Evolutionary conservation across 202 grass and related monocot genomes (phyloP), one percentile per base, ranked within the genome.

Genomic region (Musa balbisiana): DNA sequence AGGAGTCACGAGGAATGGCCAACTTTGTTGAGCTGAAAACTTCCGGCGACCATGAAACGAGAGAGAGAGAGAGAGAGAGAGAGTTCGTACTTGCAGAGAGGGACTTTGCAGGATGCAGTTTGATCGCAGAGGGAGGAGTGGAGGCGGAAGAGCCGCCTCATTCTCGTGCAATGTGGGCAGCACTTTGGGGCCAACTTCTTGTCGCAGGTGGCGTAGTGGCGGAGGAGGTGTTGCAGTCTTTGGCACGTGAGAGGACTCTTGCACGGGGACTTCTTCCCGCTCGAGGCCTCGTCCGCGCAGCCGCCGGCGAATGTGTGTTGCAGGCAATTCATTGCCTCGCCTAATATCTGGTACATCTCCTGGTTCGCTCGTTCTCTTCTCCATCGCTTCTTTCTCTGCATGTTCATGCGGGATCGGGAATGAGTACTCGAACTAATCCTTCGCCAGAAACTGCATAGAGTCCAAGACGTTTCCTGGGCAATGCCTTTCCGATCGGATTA

Each of bases 121-220:
- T 77, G 65, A 52, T 87, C 85, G 75, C 94, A 98, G 33, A 87
- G 72, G 73, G 88, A 86, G 79, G 91, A 90, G 74, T 98, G 91
- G 19, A 98, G 95, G 67, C 83, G 90, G 80, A 92, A 82, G 12
- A 98, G 83, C 84, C 89, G 86, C 67, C 79, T 65, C 81, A 83
- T 76, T 64, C 87, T 83, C 83, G 80, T 98, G 83, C 94, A 98
- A 15, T 79, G 88, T 4, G 21, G 33, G 78, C 78, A 72, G 2
- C 78, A 67, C 6, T n/a, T 43, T 0, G 67, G 12, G n/a, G 54
- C 1, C 87, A 93, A 60, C 53, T 92, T 92, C 49, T 62, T 87
- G 22, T 29, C 2, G 53, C 94, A 98, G 9, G 83, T 51, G 51
- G 76, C 79, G 49, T 89, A 83, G 79, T 98, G 94, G 2, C 78